Evolutionary conservation across 768 basidiomycete genomes (phyloP).

Genomic region (Lepiota brunneoincarnata): DNA sequence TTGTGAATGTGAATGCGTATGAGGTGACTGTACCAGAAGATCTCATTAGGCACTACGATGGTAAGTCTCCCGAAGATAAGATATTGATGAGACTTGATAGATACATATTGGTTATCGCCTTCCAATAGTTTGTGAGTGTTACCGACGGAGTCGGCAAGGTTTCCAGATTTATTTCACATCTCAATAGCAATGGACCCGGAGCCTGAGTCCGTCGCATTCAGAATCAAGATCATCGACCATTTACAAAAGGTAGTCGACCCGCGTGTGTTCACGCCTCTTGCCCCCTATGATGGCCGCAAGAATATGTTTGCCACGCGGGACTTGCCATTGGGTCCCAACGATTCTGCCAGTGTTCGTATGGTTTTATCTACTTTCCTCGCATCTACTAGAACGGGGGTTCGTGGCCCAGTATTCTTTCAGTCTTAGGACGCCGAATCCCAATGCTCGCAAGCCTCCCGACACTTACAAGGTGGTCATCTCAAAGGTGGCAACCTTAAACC

Average conservation of each 20-base stretch:
- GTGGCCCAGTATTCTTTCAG: conserved; percentile 29
- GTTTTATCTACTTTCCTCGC: not conserved
- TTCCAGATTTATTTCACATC: conserved; percentile 56
- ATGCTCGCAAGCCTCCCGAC: conserved; percentile 43
- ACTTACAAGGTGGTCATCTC: conserved; percentile 65
- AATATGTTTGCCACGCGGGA: conserved; percentile 64
- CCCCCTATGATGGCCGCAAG: conserved; percentile 78
- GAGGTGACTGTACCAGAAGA: conserved; percentile 54
- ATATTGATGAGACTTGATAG: conserved; percentile 7
- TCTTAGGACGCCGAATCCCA: conserved; percentile 58
- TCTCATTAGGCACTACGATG: conserved; percentile 78
- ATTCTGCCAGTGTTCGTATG: conserved; percentile 48
- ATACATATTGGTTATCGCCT: conserved; percentile 9
- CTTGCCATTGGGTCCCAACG: conserved; percentile 54
- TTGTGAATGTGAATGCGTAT: conserved; percentile 63
- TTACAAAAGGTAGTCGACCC: conserved; percentile 59
- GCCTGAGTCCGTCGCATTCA: conserved; percentile 35
- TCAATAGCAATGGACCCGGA: conserved; percentile 67
- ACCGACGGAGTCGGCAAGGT: not conserved
- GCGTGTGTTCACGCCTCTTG: conserved; percentile 68
- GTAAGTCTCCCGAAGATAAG: conserved; percentile 36
- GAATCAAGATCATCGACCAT: conserved; percentile 65
- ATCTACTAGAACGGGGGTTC: not conserved
- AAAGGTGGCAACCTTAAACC: conserved; percentile 46
- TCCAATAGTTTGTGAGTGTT: conserved; percentile 41